Conservation (phyloP, 2,329 filamentous ascomycete genomes). For the Ceratocystiopsis sp. region DNA sequence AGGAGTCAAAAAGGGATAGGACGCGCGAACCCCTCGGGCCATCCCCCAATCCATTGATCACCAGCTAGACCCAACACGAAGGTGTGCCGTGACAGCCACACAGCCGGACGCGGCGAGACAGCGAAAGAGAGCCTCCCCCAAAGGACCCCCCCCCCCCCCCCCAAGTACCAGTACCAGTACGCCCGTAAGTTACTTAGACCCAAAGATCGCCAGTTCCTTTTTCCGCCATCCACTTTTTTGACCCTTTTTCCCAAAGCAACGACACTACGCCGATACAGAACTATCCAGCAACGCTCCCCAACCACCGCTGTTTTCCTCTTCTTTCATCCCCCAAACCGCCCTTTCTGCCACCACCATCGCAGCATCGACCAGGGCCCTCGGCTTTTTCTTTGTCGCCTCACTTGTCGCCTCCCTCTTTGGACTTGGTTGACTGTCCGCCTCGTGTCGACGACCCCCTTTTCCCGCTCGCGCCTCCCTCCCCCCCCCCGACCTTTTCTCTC, state of each 20-base stretch:
- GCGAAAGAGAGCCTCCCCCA: not conserved
- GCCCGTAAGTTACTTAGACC: not conserved
- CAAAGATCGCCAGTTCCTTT: slow-evolving; percentile 5
- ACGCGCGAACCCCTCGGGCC: not conserved
- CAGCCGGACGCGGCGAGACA: slow-evolving; percentile 7
- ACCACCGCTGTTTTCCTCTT: slow-evolving; percentile 5
- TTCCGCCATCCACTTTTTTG: slow-evolving; percentile 6
- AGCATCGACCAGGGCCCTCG: no score
- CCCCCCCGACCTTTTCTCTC: not conserved
- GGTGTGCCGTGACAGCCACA: slow-evolving; percentile 1
- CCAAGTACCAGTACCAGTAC: not conserved
- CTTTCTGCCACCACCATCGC: no score
- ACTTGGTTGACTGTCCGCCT: not conserved
- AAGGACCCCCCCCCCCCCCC: no score
- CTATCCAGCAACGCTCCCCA: not conserved
- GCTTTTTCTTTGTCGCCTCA: not conserved
- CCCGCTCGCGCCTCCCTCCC: not conserved
- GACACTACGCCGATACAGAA: not conserved
- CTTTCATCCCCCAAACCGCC: not conserved
- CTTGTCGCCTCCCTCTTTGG: not conserved
- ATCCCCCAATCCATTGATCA: slow-evolving; percentile 7
- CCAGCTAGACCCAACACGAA: slow-evolving; percentile 10
- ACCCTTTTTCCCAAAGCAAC: no score
- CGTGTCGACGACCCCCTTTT: not conserved
- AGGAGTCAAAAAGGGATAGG: slow-evolving; percentile 1